Conservation (phyloP, 179 eudicot genomes). For the Pouteria campechiana region DNA sequence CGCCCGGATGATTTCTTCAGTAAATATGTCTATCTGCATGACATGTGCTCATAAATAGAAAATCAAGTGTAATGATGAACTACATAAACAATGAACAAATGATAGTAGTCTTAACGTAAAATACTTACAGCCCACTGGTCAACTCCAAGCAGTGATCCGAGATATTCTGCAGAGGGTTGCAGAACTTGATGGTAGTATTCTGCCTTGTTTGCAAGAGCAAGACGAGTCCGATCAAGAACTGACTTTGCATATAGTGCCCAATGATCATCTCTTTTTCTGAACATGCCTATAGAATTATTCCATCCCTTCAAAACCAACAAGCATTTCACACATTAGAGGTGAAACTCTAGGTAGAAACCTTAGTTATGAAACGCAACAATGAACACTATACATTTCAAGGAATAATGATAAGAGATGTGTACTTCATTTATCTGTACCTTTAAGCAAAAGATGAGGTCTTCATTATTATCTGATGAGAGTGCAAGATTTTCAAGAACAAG, state of each 20-base stretch:
- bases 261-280: slow-evolving; percentile 41
- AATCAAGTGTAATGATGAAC: background rate
- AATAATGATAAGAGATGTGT: too few species aligned
- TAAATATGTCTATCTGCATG: slow-evolving; percentile 80
- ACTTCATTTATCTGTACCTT: slow-evolving; percentile 66
- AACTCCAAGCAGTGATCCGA: slow-evolving; percentile 83
- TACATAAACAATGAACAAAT: background rate
- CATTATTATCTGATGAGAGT: slow-evolving; percentile 78
- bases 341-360: too few species aligned
- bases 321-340: too few species aligned
- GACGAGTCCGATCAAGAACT: slow-evolving; percentile 89
- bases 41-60: slow-evolving; percentile 2
- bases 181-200: slow-evolving; percentile 70
- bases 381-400: too few species aligned
- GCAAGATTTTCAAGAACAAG: slow-evolving; percentile 90
- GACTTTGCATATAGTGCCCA: slow-evolving; percentile 98
- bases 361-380: too few species aligned
- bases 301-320: slow-evolving; percentile 51
- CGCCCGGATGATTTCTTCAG: slow-evolving; percentile 94
- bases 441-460: slow-evolving; percentile 85
- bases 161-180: slow-evolving; percentile 97
- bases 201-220: slow-evolving; percentile 86
- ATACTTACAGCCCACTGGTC: slow-evolving; percentile 91
- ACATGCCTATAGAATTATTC: slow-evolving; percentile 61
- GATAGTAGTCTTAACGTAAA: background rate